phyloP scores from a whole-genome alignment of 495 filamentous ascomycete genomes.

The Daldinia bambusicola region DNA sequence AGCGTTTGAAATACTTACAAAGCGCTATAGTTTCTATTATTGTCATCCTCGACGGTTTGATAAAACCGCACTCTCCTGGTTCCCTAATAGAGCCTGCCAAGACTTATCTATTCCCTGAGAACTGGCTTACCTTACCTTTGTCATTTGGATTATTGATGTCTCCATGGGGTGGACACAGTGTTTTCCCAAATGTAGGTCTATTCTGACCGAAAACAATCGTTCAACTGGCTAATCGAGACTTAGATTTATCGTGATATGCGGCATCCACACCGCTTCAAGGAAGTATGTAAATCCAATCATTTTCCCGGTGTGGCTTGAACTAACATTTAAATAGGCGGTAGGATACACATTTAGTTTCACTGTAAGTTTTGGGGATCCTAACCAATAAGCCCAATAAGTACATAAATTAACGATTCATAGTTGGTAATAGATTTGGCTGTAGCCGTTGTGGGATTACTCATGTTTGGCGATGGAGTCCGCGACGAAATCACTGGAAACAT shows the following conservation, averaged over 20 bases:
- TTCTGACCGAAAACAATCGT: background rate
- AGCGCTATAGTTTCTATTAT: constrained; percentile 74
- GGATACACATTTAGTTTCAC: constrained; percentile 90
- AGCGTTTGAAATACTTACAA: constrained; percentile 32
- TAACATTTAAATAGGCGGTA: constrained; percentile 63
- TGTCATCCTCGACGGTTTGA: constrained; percentile 83
- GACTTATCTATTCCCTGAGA: constrained; percentile 80
- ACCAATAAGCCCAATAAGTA: constrained; percentile 18
- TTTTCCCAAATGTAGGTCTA: constrained; percentile 79
- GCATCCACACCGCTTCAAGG: constrained; percentile 84
- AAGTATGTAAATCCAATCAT: constrained; percentile 20
- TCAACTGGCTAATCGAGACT: background rate
- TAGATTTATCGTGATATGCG: constrained; percentile 96
- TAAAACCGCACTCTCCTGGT: constrained; percentile 82
- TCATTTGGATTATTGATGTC: constrained; percentile 97
- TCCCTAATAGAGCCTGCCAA: constrained; percentile 84
- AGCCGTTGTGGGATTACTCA: constrained; percentile 83
- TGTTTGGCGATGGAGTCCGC: constrained; percentile 88
- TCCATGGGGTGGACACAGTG: constrained; percentile 93
- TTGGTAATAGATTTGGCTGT: constrained; percentile 82
- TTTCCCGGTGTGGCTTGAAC: background rate
- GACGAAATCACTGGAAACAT: constrained; percentile 95
- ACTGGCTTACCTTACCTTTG: constrained; percentile 91
- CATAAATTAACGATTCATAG: constrained; percentile 52
- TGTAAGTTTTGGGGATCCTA: constrained; percentile 59